These are phyloP conservation scores for Paraphoma sp. DNA, from an alignment of 2,329 filamentous ascomycete species.

Conservation along the genomic window DNA sequence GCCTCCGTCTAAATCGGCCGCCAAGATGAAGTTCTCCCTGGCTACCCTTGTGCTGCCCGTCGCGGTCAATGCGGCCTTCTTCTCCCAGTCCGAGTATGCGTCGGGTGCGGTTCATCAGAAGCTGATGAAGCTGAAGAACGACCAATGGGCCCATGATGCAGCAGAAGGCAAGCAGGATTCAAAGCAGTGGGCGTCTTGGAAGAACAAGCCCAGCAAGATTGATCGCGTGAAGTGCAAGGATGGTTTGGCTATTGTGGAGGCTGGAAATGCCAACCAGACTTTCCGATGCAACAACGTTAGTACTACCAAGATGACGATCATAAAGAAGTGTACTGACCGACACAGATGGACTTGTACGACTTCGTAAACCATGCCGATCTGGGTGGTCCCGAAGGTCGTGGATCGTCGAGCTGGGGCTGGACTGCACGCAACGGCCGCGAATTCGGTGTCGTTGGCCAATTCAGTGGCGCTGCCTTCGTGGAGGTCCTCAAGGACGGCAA, in stretches of 20 bases:
- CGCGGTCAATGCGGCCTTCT: slow-evolving; percentile 28
- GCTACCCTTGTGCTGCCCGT: slow-evolving; percentile 28
- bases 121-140: slow-evolving; percentile 35
- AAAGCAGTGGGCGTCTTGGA: slow-evolving; percentile 27
- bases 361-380: slow-evolving; percentile 63
- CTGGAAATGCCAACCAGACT: slow-evolving; percentile 31
- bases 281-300: slow-evolving; percentile 33
- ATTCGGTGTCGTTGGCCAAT: slow-evolving; percentile 61
- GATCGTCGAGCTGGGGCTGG: slow-evolving; percentile 61
- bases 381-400: slow-evolving; percentile 52
- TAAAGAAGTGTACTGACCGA: slow-evolving; percentile 26
- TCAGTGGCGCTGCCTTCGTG: slow-evolving; percentile 61
- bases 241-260: slow-evolving; percentile 28
- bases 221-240: slow-evolving; percentile 29
- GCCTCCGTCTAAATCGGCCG: slow-evolving; percentile 4
- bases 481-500: slow-evolving; percentile 58
- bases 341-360: slow-evolving; percentile 60
- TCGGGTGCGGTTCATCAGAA: slow-evolving; percentile 32
- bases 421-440: slow-evolving; percentile 59
- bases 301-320: neutral
- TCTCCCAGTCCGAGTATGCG: slow-evolving; percentile 29
- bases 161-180: slow-evolving; percentile 24
- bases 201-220: slow-evolving; percentile 21
- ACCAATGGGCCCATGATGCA: slow-evolving; percentile 30
- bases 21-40: slow-evolving; percentile 35